Conservation (phyloP, 768 basidiomycete species). For the Mycena amicta region DNA sequence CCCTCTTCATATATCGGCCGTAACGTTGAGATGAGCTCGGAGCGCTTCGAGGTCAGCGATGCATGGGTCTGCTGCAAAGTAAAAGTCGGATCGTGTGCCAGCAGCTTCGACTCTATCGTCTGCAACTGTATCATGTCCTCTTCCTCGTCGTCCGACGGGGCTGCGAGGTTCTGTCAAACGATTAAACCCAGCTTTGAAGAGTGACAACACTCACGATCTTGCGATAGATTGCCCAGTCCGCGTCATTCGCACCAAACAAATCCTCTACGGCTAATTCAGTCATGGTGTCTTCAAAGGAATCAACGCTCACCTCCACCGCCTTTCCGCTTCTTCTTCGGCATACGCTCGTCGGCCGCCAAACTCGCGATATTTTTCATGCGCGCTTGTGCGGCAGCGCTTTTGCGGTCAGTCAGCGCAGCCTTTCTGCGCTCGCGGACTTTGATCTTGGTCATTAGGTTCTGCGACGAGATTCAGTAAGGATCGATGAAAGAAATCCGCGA, state of each 20-base stretch:
- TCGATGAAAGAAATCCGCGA: neutral
- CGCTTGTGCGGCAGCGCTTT: constrained; percentile 92
- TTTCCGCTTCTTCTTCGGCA: constrained; percentile 85
- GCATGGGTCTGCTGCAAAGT: constrained; percentile 80
- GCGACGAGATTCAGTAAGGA: neutral
- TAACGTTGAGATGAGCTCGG: constrained; percentile 86
- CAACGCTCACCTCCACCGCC: constrained; percentile 65
- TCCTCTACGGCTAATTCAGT: constrained; percentile 61
- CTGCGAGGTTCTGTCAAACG: constrained; percentile 72
- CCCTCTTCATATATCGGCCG: constrained; percentile 77
- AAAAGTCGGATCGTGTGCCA: constrained; percentile 85
- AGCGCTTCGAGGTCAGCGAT: constrained; percentile 72
- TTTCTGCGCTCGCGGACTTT: constrained; percentile 79
- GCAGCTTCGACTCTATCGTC: constrained; percentile 75
- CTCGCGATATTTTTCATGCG: constrained; percentile 96
- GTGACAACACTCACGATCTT: constrained; percentile 91
- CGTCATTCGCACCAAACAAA: constrained; percentile 90
- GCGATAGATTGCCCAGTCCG: constrained; percentile 97
- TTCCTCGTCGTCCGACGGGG: constrained; percentile 84
- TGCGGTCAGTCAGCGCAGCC: constrained; percentile 85
- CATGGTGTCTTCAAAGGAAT: neutral
- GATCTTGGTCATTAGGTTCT: constrained; percentile 83
- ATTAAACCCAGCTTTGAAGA: too few species aligned
- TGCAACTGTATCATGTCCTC: constrained; percentile 80
- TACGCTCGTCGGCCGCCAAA: constrained; percentile 83